Percentiles rank a stretch among this genome's conserved stretches.
phyloP scores from a whole-genome alignment of 1,139 yeast genomes.

The Wickerhamiella infanticola region DNA sequence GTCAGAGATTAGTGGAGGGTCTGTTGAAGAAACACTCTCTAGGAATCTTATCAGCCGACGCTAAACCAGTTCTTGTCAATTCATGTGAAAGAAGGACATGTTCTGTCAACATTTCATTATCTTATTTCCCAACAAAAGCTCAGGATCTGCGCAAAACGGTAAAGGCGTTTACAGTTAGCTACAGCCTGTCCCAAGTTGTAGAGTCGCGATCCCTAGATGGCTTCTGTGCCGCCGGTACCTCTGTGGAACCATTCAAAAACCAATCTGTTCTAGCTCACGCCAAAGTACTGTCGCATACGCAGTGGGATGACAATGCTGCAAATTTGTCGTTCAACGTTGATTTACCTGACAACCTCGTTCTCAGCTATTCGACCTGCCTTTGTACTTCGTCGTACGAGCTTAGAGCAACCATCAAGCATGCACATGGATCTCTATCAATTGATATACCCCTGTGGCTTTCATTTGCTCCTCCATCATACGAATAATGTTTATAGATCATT shows the following conservation, averaged over 20 bases:
- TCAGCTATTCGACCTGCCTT: background rate
- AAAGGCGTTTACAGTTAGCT: background rate
- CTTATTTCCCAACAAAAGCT: background rate
- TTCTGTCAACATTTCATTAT: background rate
- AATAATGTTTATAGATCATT: too few species aligned
- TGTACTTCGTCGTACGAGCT: background rate
- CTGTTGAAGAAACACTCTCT: background rate
- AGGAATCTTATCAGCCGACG: background rate
- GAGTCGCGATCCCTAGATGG: background rate
- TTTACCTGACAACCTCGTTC: background rate
- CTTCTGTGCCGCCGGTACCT: background rate
- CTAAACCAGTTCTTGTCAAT: background rate
- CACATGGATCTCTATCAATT: background rate
- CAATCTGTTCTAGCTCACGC: background rate
- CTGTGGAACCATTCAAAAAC: background rate
- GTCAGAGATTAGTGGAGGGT: background rate
- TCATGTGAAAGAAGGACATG: background rate
- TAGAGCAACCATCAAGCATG: background rate
- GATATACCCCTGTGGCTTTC: background rate
- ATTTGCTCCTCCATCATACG: background rate
- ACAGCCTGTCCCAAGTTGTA: background rate
- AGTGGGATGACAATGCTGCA: background rate
- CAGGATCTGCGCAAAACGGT: background rate
- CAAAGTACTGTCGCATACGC: background rate
- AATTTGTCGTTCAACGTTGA: background rate